Conservation (phyloP, 2,329 filamentous ascomycete genomes). For the Ascochyta viciae-villosae region DNA sequence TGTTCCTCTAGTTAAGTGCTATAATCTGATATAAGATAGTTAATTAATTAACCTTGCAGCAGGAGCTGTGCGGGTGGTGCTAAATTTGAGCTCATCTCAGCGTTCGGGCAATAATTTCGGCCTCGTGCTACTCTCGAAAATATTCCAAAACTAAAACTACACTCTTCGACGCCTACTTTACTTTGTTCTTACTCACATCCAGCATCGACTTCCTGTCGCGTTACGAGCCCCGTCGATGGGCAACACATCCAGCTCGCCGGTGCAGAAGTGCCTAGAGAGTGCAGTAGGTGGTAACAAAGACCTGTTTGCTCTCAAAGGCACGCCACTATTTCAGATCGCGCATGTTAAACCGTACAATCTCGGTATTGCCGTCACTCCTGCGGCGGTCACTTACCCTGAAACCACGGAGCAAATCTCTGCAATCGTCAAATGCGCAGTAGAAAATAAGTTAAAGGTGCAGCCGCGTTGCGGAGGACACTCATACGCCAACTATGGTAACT, state of each 20-base stretch:
- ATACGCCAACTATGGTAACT: conserved; percentile 58
- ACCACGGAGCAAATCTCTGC: conserved; percentile 61
- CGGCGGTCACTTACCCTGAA: conserved; percentile 64
- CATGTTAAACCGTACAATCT: conserved; percentile 50
- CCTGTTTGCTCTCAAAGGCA: conserved; percentile 32
- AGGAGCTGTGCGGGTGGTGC: too few species aligned
- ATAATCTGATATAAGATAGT: too few species aligned
- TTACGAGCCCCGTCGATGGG: conserved; percentile 30
- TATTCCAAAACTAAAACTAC: neutral
- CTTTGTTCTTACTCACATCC: neutral
- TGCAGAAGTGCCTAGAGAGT: conserved; percentile 38
- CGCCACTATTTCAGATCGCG: conserved; percentile 36
- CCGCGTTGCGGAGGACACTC: conserved; percentile 70
- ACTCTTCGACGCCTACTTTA: neutral
- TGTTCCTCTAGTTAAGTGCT: too few species aligned
- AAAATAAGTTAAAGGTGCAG: conserved; percentile 62
- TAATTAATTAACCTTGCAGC: too few species aligned
- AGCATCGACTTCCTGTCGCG: neutral
- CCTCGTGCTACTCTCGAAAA: too few species aligned
- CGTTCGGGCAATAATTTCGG: too few species aligned
- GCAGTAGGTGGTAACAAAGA: conserved; percentile 36
- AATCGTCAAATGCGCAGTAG: conserved; percentile 65
- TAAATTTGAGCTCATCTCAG: too few species aligned
- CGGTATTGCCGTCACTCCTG: conserved; percentile 52
- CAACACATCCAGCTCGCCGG: conserved; percentile 35